Conservation (phyloP, 208 protist species). For the Crithidia expoeki region DNA sequence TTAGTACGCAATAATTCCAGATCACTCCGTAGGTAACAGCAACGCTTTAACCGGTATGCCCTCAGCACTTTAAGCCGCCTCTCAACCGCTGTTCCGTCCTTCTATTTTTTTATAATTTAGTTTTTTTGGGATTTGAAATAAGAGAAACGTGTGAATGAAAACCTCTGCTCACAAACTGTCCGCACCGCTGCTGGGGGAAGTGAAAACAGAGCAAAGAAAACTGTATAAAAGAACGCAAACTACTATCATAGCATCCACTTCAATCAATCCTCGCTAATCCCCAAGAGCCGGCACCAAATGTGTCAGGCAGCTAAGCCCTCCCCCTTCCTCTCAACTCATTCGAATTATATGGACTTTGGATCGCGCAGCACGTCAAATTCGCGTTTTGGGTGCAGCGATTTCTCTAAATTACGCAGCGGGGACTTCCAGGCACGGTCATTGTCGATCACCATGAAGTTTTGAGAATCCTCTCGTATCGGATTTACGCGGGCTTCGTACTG, state of each 20-base stretch:
- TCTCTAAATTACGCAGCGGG: conserved; percentile 75
- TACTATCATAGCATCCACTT: too few relatives aligned
- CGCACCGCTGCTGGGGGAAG: neutral
- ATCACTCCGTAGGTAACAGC: too few relatives aligned
- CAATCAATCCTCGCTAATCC: too few relatives aligned
- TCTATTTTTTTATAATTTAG: neutral
- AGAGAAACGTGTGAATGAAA: neutral
- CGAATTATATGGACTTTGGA: conserved; percentile 65
- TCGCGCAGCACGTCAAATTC: conserved; percentile 85
- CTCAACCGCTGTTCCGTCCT: too few relatives aligned
- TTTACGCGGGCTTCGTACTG: conserved; percentile 88
- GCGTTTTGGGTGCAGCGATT: conserved; percentile 65
- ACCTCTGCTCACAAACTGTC: neutral
- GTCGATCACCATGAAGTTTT: conserved; percentile 54
- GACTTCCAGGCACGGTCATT: conserved; percentile 74
- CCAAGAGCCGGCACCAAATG: too few relatives aligned
- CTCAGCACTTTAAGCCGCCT: too few relatives aligned
- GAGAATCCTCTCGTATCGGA: conserved; percentile 35
- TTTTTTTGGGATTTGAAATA: neutral
- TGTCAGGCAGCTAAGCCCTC: too few relatives aligned
- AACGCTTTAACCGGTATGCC: too few relatives aligned
- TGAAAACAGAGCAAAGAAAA: neutral
- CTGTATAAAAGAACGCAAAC: too few relatives aligned
- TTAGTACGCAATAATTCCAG: too few relatives aligned
- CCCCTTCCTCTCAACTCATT: too few relatives aligned